Percentiles rank a stretch among this genome's conserved stretches.
Conservation (phyloP, 345 rosid species). For the Melastoma malabathricum region DNA sequence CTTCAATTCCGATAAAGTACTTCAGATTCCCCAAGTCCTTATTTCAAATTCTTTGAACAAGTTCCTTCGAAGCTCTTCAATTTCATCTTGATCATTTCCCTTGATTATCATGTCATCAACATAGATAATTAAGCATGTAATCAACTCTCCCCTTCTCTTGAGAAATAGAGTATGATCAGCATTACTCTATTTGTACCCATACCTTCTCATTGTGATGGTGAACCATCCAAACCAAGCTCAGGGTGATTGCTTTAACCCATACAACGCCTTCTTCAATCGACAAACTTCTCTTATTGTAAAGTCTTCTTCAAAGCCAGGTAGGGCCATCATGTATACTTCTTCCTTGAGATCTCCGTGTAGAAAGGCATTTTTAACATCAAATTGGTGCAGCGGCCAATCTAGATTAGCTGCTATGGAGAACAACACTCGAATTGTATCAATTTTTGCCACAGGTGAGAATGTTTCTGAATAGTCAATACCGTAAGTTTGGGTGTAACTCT, state of each 20-base stretch:
- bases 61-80: neutral
- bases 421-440: neutral
- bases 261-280: neutral
- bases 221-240: neutral
- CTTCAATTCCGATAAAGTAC: neutral
- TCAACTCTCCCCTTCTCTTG: neutral
- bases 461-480: too few species aligned
- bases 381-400: neutral
- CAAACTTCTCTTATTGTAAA: neutral
- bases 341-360: neutral
- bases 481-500: too few species aligned
- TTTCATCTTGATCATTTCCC: neutral
- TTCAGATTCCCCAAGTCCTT: neutral
- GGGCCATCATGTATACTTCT: neutral
- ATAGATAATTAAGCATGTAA: neutral
- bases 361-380: neutral
- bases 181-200: neutral
- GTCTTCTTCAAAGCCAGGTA: too few species aligned
- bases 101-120: neutral
- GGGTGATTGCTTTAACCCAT: neutral
- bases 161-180: neutral
- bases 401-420: neutral
- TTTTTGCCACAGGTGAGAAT: too few species aligned
- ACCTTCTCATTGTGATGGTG: neutral
- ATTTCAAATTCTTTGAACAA: too few species aligned